Evolutionary conservation across 306 rosid species (phyloP), one percentile per base, ranked within the genome.

Genomic region (Arachis stenosperma): DNA sequence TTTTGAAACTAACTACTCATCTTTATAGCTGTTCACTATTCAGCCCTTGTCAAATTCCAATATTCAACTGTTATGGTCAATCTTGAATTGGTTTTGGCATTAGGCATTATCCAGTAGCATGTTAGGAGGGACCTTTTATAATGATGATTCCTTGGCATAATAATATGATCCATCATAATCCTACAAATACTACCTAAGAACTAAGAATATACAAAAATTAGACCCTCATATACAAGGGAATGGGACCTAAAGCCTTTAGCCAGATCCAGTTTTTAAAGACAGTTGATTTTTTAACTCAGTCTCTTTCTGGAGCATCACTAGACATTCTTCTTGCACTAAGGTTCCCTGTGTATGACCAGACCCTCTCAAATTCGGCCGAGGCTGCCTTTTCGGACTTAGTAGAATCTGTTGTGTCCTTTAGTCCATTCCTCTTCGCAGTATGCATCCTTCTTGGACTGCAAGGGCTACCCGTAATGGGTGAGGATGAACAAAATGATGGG

Each of bases 321-420:
- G 91, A 77, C 13, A 65, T 70, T 78, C 98, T 91, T 78, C 96
- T 86, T 3, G 86, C 68, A 68, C 93, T 83, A 53, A 93, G 90
- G 79, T 81, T 93, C 65, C 96, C 96, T 1, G 93, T 76, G 29
- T 86, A 88, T 4, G 98, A 90, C 96, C 97, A 93, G 42, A 87
- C 82, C 75, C 76, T 89, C 54, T 93, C 97, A 55, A 75, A 84
- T 41, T 90, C 97, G 39, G 85, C 48, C 12, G 81, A 41, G 6
- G 76, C 71, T 17, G 82, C 46, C 76, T 78, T 90, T 30, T 86
- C 96, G 0, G 81, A 6, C 67, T 83, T 90, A 2, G 43, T 90
- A 2, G 43, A 61, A 9, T 82, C 85, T 4, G 48, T 39, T 58
- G 65, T 78, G n/a, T 83, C 87, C 78, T 79, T 79, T 3, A 0